Evolutionary conservation across 768 basidiomycete species (phyloP).

Genomic region (Mycena amicta): DNA sequence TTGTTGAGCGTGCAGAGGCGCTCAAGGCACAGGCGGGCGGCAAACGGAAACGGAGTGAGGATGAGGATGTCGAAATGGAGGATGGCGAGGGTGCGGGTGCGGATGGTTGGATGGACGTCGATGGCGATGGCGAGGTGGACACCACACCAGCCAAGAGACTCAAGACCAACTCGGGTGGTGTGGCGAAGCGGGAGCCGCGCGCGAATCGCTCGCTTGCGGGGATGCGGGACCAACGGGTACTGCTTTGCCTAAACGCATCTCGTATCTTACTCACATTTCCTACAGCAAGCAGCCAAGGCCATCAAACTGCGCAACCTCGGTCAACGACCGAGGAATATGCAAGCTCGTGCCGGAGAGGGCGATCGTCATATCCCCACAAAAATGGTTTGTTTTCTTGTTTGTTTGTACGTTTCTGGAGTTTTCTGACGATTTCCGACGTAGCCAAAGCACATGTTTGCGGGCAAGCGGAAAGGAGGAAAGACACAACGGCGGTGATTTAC

Average conservation of each 20-base stretch:
- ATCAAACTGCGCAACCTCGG: slow-evolving; percentile 82
- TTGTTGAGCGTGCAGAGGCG: slow-evolving; percentile 86
- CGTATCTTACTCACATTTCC: slow-evolving; percentile 6
- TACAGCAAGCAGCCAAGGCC: slow-evolving; percentile 79
- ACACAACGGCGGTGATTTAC: slow-evolving; percentile 68
- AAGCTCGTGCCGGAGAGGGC: slow-evolving; percentile 88
- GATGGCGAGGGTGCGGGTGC: slow-evolving; percentile 47
- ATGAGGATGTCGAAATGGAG: slow-evolving; percentile 67
- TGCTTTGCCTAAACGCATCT: slow-evolving; percentile 27
- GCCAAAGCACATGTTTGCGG: slow-evolving; percentile 87
- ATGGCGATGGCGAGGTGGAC: slow-evolving; percentile 50
- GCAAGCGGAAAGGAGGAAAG: slow-evolving; percentile 85
- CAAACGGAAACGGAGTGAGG: slow-evolving; percentile 69
- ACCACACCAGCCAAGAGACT: slow-evolving; percentile 57
- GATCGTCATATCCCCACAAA: slow-evolving; percentile 81
- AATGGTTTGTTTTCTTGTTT: slow-evolving; percentile 59
- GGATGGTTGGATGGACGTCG: slow-evolving; percentile 54
- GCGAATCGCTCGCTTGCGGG: slow-evolving; percentile 79
- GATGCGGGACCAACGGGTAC: slow-evolving; percentile 72
- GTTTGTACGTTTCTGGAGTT: neutral
- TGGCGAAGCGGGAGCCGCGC: slow-evolving; percentile 60
- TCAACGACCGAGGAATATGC: slow-evolving; percentile 84
- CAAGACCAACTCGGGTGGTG: slow-evolving; percentile 64
- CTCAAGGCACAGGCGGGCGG: slow-evolving; percentile 72
- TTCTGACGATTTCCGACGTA: slow-evolving; percentile 31